These are phyloP conservation scores for Wakefieldia striispora DNA, from an alignment of 768 basidiomycete genomes.

Conservation along the genomic window DNA sequence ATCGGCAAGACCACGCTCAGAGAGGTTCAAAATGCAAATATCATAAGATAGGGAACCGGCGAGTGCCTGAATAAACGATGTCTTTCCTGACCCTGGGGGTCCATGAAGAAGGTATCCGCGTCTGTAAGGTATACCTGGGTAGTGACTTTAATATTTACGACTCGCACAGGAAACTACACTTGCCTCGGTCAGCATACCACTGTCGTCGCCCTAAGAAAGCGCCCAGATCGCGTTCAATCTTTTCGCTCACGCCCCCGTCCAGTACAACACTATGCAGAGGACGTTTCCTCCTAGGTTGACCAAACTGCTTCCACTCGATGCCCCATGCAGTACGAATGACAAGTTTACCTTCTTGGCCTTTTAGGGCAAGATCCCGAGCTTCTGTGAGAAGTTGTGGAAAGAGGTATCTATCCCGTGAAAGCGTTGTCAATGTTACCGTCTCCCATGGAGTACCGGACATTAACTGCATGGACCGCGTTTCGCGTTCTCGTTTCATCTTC, in stretches of 20 bases:
- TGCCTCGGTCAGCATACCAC: conserved; percentile 97
- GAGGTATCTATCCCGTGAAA: conserved; percentile 79
- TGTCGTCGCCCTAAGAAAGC: conserved; percentile 79
- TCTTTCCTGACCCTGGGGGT: conserved; percentile 97
- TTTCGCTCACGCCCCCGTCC: conserved; percentile 76
- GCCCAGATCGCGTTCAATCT: conserved; percentile 75
- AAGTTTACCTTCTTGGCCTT: conserved; percentile 86
- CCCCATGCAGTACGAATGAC: conserved; percentile 98
- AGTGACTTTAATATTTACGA: conserved; percentile 5
- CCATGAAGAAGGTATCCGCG: conserved; percentile 94
- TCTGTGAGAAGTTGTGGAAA: conserved; percentile 82
- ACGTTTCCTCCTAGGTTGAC: conserved; percentile 83
- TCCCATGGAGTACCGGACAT: conserved; percentile 96
- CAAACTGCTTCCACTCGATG: conserved; percentile 94
- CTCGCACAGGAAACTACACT: conserved; percentile 19
- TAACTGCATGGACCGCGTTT: conserved; percentile 87
- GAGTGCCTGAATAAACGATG: conserved; percentile 96
- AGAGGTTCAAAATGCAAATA: conserved; percentile 93
- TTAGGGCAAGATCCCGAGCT: conserved; percentile 86
- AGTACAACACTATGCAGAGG: conserved; percentile 89
- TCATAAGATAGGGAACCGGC: conserved; percentile 92
- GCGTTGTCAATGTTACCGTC: conserved; percentile 89
- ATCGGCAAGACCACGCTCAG: conserved; percentile 93
- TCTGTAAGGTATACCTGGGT: conserved; percentile 90
- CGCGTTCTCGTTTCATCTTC: conserved; percentile 92